Percentiles rank a stretch among this genome's conserved stretches.
phyloP scores from a whole-genome alignment of 1,284 basidiomycete genomes.

The Fomes fomentarius region DNA sequence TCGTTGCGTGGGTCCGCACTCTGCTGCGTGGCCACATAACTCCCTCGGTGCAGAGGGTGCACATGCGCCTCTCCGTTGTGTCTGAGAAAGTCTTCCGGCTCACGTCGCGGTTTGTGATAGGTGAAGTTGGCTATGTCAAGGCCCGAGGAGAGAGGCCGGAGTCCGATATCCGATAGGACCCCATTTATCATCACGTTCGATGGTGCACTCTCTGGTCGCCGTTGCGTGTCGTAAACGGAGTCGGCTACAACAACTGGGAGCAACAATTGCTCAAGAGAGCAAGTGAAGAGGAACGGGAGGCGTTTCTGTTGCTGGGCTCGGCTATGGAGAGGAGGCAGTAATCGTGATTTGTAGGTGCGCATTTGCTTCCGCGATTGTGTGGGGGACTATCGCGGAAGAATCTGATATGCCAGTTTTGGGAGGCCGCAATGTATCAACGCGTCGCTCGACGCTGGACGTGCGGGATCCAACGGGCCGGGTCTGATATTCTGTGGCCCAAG shows the following conservation, averaged over 20 bases:
- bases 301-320: not conserved
- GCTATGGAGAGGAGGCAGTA: constrained; percentile 1
- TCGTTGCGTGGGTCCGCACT: not conserved
- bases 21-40: not conserved
- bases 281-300: not conserved
- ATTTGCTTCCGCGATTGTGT: constrained; percentile 27
- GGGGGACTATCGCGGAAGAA: constrained; percentile 19
- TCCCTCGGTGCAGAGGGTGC: constrained; percentile 10
- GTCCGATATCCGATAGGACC: constrained; percentile 2
- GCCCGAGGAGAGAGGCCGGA: constrained; percentile 1
- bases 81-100: constrained; percentile 11
- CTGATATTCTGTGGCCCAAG: not conserved
- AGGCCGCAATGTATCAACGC: constrained; percentile 11
- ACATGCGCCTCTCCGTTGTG: constrained; percentile 14
- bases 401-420: constrained; percentile 19
- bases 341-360: constrained; percentile 21
- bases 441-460: not conserved
- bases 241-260: not conserved
- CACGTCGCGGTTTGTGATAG: constrained; percentile 12
- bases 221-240: not conserved
- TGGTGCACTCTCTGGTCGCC: constrained; percentile 2
- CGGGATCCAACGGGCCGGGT: constrained; percentile 6
- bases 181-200: not conserved
- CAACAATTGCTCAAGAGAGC: not conserved
- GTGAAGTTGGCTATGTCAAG: constrained; percentile 8